These are phyloP conservation scores for Cucumis cinereus DNA, from an alignment of 306 rosid genomes.

Conservation along the genomic window DNA sequence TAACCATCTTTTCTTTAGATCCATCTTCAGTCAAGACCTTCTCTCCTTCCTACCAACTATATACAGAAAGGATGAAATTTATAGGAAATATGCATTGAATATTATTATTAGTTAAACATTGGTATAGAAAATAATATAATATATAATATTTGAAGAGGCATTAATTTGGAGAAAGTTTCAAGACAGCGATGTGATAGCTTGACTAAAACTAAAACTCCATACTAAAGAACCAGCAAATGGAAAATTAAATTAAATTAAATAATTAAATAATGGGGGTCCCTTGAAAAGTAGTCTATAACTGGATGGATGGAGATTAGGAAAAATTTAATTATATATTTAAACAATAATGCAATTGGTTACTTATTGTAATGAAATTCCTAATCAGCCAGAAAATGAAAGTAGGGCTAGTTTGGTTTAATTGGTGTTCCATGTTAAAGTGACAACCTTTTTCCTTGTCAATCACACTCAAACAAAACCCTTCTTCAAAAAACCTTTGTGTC, in stretches of 20 bases:
- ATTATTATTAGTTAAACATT: not conserved
- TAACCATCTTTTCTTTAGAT: not conserved
- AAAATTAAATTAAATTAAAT: not conserved
- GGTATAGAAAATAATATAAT: not conserved
- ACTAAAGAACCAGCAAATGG: not conserved
- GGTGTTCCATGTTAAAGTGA: not conserved
- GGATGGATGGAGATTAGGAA: not conserved
- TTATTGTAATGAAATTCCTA: not conserved
- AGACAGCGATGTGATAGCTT: conserved; percentile 1
- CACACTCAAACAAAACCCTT: not conserved
- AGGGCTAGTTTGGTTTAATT: not conserved
- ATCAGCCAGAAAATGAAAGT: not conserved
- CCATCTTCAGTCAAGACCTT: not conserved
- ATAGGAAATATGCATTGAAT: not conserved
- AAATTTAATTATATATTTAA: not conserved
- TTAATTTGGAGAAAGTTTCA: not conserved
- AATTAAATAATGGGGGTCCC: not conserved
- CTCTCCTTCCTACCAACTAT: not conserved
- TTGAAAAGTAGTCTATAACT: not conserved
- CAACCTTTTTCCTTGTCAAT: not conserved
- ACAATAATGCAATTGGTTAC: not conserved
- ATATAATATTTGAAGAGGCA: not conserved
- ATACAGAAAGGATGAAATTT: not conserved
- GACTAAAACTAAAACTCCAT: not conserved
- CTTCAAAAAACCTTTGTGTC: not conserved